Conservation (phyloP, 768 basidiomycete species). For the Suillus paluster region DNA sequence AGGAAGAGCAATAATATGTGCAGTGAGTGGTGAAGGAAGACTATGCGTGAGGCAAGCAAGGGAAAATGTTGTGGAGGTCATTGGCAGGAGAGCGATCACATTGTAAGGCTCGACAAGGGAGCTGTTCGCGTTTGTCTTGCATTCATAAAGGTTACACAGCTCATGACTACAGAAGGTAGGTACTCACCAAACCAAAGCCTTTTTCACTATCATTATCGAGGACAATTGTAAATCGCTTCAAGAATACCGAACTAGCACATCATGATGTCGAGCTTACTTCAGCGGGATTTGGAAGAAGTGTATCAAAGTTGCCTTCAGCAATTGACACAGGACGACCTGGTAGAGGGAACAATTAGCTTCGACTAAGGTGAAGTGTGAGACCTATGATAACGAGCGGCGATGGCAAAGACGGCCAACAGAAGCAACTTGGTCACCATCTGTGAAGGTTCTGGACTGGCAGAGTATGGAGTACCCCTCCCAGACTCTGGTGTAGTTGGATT, state of each 20-base stretch:
- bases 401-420: conserved; percentile 80
- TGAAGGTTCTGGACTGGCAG: conserved; percentile 47
- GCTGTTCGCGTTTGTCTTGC: conserved; percentile 69
- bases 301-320: conserved; percentile 71
- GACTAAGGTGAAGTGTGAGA: background rate
- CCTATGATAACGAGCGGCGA: conserved; percentile 75
- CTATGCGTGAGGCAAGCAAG: too few relatives aligned
- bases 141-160: background rate
- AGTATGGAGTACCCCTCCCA: conserved; percentile 14
- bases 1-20: too few relatives aligned
- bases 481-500: conserved; percentile 38
- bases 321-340: conserved; percentile 71
- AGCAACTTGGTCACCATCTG: conserved; percentile 71
- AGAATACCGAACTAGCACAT: background rate
- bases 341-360: conserved; percentile 15
- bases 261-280: conserved; percentile 43
- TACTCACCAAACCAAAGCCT: conserved; percentile 75
- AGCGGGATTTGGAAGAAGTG: conserved; percentile 59
- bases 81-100: too few relatives aligned
- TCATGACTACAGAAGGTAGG: background rate
- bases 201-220: conserved; percentile 83
- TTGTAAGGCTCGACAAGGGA: conserved; percentile 43
- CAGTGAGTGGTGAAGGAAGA: too few relatives aligned
- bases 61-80: too few relatives aligned
- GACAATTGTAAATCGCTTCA: conserved; percentile 41